A percentile compares a stretch with the other conserved stretches of the same genome.
Evolutionary conservation across 805 yeast species (phyloP).

Genomic region (Saturnispora mendoncae): DNA sequence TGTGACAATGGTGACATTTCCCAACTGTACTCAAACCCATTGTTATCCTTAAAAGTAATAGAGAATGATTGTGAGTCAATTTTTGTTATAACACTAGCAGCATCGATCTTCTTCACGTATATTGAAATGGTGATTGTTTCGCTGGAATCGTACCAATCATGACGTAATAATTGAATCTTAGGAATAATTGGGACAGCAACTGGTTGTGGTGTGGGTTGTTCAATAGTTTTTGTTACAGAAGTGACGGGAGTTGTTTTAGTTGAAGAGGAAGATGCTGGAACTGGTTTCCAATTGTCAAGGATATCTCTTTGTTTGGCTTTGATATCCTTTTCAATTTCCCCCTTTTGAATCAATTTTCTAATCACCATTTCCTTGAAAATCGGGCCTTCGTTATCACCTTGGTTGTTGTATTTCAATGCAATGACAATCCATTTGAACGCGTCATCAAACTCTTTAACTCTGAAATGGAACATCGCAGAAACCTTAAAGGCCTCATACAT

Average conservation of each 20-base stretch:
- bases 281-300: neutral
- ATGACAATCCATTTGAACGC: slow-evolving; percentile 36
- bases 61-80: slow-evolving; percentile 31
- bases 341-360: slow-evolving; percentile 26
- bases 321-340: slow-evolving; percentile 17
- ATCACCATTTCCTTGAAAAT: slow-evolving; percentile 39
- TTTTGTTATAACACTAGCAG: slow-evolving; percentile 36
- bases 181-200: slow-evolving; percentile 2
- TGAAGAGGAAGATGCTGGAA: too few relatives aligned
- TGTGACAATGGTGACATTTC: slow-evolving; percentile 44
- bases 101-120: slow-evolving; percentile 58
- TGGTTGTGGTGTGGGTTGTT: slow-evolving; percentile 2
- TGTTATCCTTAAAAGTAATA: slow-evolving; percentile 40
- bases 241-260: slow-evolving; percentile 1
- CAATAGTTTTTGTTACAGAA: neutral
- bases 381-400: slow-evolving; percentile 35
- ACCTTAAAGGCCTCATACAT: slow-evolving; percentile 42
- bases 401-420: slow-evolving; percentile 35
- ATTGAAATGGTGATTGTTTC: slow-evolving; percentile 54
- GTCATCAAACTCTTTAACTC: slow-evolving; percentile 32
- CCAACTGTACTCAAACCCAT: slow-evolving; percentile 44
- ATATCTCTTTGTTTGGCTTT: slow-evolving; percentile 5
- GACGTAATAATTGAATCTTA: slow-evolving; percentile 30
- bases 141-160: slow-evolving; percentile 70
- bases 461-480: slow-evolving; percentile 39